A percentile compares a stretch with the other conserved stretches of the same genome.
Conservation (phyloP, 2,329 filamentous ascomycete genomes). For the Neurospora sp. region DNA sequence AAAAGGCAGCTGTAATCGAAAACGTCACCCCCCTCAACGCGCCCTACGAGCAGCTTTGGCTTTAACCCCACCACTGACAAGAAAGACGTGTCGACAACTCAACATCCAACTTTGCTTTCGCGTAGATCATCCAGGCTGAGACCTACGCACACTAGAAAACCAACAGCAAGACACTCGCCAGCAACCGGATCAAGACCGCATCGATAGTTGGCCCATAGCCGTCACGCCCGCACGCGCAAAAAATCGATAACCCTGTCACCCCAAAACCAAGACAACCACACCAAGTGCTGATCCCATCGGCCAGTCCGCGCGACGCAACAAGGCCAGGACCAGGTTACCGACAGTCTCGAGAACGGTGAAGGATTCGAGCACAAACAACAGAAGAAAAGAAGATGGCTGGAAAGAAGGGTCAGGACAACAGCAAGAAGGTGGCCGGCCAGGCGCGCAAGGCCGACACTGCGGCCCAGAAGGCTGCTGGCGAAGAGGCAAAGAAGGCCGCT, state of each 20-base stretch:
- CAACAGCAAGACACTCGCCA: background rate
- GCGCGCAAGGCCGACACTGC: conserved; percentile 87
- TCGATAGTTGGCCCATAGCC: background rate
- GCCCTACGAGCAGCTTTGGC: background rate
- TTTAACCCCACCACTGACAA: background rate
- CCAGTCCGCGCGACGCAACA: background rate
- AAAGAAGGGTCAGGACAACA: conserved; percentile 71
- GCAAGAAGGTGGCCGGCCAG: conserved; percentile 83
- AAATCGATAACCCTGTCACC: background rate
- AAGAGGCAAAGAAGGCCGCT: conserved; percentile 54
- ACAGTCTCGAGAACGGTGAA: background rate
- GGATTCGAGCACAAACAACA: conserved; percentile 1
- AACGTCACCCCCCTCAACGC: background rate
- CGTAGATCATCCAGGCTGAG: background rate
- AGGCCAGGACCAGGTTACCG: background rate
- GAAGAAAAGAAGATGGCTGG: conserved; percentile 46
- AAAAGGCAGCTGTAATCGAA: background rate
- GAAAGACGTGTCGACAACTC: background rate
- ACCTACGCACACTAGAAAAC: background rate
- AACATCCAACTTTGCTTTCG: background rate
- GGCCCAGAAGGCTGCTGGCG: conserved; percentile 64
- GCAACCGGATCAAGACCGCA: background rate
- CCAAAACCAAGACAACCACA: background rate
- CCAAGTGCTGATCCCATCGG: background rate
- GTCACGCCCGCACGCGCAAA: background rate